phyloP scores from a whole-genome alignment of 305 asterid species.

The Fraxinus angustifolia region DNA sequence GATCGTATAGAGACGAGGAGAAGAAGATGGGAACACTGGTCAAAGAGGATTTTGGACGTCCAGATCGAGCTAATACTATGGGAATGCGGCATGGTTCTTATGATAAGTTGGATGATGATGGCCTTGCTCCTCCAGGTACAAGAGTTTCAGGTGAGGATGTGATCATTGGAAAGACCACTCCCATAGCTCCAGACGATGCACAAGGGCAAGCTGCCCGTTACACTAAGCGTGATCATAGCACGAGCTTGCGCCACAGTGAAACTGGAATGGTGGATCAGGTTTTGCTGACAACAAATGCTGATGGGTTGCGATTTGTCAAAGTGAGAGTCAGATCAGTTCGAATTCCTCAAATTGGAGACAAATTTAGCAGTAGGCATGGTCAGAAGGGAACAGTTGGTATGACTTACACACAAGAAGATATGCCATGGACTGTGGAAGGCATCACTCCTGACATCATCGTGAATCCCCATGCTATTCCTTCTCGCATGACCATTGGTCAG shows the following conservation, averaged over 20 bases:
- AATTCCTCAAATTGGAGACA: conserved; percentile 96
- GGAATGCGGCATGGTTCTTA: conserved; percentile 99
- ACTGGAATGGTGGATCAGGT: conserved; percentile 97
- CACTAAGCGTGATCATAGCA: conserved; percentile 93
- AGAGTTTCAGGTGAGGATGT: conserved; percentile 96
- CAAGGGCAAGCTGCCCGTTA: conserved; percentile 81
- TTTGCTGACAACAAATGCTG: conserved; percentile 86
- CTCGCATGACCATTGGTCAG: conserved; percentile 98
- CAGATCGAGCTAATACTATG: conserved; percentile 85
- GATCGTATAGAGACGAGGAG: conserved; percentile 93
- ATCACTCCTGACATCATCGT: conserved; percentile 88
- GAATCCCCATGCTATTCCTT: conserved; percentile 95
- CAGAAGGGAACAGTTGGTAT: conserved; percentile 97
- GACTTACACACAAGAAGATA: conserved; percentile 98
- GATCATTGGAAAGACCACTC: conserved; percentile 97
- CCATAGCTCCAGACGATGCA: conserved; percentile 78
- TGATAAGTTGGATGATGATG: conserved; percentile 93
- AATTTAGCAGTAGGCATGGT: conserved; percentile 93
- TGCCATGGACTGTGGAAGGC: conserved; percentile 96
- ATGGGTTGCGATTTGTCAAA: conserved; percentile 89
- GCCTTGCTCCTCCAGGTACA: conserved; percentile 99
- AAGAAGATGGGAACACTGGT: conserved; percentile 98
- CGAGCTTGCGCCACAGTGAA: conserved; percentile 93
- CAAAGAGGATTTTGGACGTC: conserved; percentile 95
- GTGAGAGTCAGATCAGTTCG: conserved; percentile 91